These are phyloP conservation scores for Gracilariopsis chorda DNA, from an alignment of 23 red algal genomes.

Conservation along the genomic window DNA sequence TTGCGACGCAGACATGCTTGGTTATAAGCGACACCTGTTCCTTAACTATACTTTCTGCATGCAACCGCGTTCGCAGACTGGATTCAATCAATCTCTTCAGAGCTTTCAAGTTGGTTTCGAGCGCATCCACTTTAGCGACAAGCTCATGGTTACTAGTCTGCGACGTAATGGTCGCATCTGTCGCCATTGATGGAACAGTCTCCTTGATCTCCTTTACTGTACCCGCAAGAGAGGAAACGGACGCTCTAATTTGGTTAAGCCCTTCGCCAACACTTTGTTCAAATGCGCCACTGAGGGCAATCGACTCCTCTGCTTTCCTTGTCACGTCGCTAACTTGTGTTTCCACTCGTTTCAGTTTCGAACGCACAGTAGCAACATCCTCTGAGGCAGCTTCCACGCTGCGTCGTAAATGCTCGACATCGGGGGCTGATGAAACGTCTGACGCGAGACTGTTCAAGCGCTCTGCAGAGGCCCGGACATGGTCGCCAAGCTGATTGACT, in stretches of 20 bases:
- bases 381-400: slow-evolving; percentile 20
- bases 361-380: not conserved
- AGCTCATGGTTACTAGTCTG: not conserved
- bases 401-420: slow-evolving; percentile 15
- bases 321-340: slow-evolving; percentile 13
- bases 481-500: not conserved
- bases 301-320: slow-evolving; percentile 27
- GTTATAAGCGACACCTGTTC: slow-evolving; percentile 78
- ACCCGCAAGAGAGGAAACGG: not conserved
- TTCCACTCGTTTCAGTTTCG: slow-evolving; percentile 45
- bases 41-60: slow-evolving; percentile 68
- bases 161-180: not conserved
- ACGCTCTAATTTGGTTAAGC: not conserved
- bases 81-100: slow-evolving; percentile 80
- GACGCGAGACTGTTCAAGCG: not conserved
- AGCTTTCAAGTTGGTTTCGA: slow-evolving; percentile 45
- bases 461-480: not conserved
- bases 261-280: slow-evolving; percentile 21
- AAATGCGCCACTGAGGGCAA: slow-evolving; percentile 20
- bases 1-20: slow-evolving; percentile 85
- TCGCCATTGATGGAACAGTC: not conserved
- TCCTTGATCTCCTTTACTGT: slow-evolving; percentile 24
- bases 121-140: not conserved
- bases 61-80: slow-evolving; percentile 54
- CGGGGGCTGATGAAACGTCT: not conserved